These are phyloP conservation scores for Pseudohalonectria lignicola DNA, from an alignment of 2,329 filamentous ascomycete species.

Conservation along the genomic window DNA sequence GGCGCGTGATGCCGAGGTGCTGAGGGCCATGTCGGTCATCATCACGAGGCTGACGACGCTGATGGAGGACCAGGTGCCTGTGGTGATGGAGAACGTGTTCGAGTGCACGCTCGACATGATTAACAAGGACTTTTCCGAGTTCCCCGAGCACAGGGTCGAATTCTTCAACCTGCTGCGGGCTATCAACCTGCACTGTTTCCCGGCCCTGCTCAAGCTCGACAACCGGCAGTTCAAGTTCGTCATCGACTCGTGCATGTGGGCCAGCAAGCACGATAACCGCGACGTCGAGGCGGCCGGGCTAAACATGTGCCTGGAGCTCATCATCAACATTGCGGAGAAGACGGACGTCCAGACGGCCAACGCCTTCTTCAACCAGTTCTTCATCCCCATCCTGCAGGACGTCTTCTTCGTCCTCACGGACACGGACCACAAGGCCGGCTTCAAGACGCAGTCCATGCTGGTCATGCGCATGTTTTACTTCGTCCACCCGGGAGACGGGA, in stretches of 20 bases:
- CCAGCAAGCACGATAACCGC: slow-evolving; percentile 99
- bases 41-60: slow-evolving; percentile 88
- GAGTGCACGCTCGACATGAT: slow-evolving; percentile 99
- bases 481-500: slow-evolving; percentile 59
- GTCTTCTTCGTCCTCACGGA: slow-evolving; percentile 98
- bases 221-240: slow-evolving; percentile 98
- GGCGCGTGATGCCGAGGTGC: slow-evolving; percentile 88
- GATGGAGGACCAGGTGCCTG: slow-evolving; percentile 97
- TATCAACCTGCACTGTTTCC: slow-evolving; percentile 97
- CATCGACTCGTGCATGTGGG: slow-evolving; percentile 99
- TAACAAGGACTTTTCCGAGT: slow-evolving; percentile 99
- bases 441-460: slow-evolving; percentile 94
- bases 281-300: slow-evolving; percentile 94
- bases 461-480: slow-evolving; percentile 95
- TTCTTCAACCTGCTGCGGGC: slow-evolving; percentile 96
- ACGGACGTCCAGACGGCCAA: slow-evolving; percentile 78
- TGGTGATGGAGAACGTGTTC: slow-evolving; percentile 97
- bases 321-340: slow-evolving; percentile 94
- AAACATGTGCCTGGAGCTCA: slow-evolving; percentile 95
- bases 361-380: slow-evolving; percentile 97
- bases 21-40: slow-evolving; percentile 96
- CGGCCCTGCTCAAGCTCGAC: slow-evolving; percentile 83
- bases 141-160: slow-evolving; percentile 96
- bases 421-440: slow-evolving; percentile 95
- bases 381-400: slow-evolving; percentile 88